A percentile compares a stretch with the other conserved stretches of the same genome.
phyloP scores from a whole-genome alignment of 805 yeast genomes.

The Limtongozyma cylindracea region DNA sequence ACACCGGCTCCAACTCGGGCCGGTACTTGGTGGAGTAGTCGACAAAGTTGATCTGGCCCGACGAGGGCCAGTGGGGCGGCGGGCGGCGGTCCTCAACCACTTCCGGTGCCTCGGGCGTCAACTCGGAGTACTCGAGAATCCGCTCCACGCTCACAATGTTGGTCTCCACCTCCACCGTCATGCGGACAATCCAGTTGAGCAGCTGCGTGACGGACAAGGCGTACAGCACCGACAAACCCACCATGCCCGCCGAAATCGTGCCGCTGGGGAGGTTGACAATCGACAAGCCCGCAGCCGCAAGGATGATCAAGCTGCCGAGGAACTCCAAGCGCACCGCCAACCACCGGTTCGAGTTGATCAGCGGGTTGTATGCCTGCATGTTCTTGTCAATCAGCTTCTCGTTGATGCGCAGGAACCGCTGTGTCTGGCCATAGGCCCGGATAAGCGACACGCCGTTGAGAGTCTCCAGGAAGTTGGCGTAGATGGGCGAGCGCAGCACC shows the following conservation, averaged over 20 bases:
- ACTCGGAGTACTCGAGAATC: conserved; percentile 63
- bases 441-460: conserved; percentile 52
- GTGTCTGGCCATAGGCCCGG: conserved; percentile 44
- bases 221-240: conserved; percentile 84
- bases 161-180: conserved; percentile 97
- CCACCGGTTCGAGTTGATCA: conserved; percentile 92
- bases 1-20: conserved; percentile 17
- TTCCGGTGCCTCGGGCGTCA: conserved; percentile 69
- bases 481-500: conserved; percentile 56
- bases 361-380: conserved; percentile 80
- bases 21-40: conserved; percentile 16
- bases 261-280: conserved; percentile 49
- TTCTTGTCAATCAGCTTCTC: conserved; percentile 58
- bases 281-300: conserved; percentile 66
- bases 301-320: conserved; percentile 70
- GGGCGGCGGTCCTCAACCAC: conserved; percentile 44
- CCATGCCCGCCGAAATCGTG: conserved; percentile 61
- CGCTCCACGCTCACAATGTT: conserved; percentile 94
- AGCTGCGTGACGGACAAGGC: conserved; percentile 85
- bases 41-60: conserved; percentile 11
- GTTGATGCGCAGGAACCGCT: conserved; percentile 38
- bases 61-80: conserved; percentile 10
- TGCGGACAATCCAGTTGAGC: conserved; percentile 91
- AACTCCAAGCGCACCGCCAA: conserved; percentile 84
- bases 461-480: conserved; percentile 69